Evolutionary conservation across 2,329 filamentous ascomycete genomes (phyloP).

Genomic region (Aspergillus vadensis): DNA sequence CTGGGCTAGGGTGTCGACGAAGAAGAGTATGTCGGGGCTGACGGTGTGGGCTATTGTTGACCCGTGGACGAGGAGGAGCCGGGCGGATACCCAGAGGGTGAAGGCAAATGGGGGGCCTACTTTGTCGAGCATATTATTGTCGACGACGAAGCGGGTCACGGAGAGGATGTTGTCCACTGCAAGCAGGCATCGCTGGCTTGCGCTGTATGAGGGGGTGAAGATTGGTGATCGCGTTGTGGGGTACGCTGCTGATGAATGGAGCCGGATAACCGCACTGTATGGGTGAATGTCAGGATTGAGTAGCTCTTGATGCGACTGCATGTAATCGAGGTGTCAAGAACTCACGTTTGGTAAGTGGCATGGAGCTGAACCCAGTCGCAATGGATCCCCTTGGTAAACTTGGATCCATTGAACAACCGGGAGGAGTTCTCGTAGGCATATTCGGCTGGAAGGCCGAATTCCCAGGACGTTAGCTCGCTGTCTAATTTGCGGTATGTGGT

Average conservation of each 20-base stretch:
- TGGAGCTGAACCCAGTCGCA: slow-evolving; percentile 91
- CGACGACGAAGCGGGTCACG: slow-evolving; percentile 75
- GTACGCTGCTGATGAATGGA: slow-evolving; percentile 91
- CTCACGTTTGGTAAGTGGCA: slow-evolving; percentile 80
- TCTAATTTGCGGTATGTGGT: slow-evolving; percentile 83
- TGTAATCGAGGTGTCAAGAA: too few species aligned
- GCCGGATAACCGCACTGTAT: slow-evolving; percentile 72
- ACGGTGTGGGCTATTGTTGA: slow-evolving; percentile 85
- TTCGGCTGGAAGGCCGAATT: slow-evolving; percentile 77
- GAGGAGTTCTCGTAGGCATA: slow-evolving; percentile 74
- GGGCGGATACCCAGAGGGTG: slow-evolving; percentile 86
- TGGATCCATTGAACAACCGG: slow-evolving; percentile 68
- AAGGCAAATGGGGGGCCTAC: slow-evolving; percentile 91
- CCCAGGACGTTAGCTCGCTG: slow-evolving; percentile 76
- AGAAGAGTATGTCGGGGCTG: slow-evolving; percentile 75
- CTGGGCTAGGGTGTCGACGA: slow-evolving; percentile 77
- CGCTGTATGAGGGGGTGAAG: slow-evolving; percentile 85
- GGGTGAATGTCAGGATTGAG: slow-evolving; percentile 22
- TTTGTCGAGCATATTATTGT: slow-evolving; percentile 72
- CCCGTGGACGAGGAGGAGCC: slow-evolving; percentile 83
- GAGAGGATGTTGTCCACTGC: slow-evolving; percentile 82
- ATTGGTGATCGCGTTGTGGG: slow-evolving; percentile 85
- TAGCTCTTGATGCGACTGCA: not conserved
- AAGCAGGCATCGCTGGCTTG: slow-evolving; percentile 76
- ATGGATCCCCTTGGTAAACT: slow-evolving; percentile 69